Percentiles rank a stretch among this genome's conserved stretches.
Conservation (phyloP, 129 eudicot species). For the Helianthus tuberosus region DNA sequence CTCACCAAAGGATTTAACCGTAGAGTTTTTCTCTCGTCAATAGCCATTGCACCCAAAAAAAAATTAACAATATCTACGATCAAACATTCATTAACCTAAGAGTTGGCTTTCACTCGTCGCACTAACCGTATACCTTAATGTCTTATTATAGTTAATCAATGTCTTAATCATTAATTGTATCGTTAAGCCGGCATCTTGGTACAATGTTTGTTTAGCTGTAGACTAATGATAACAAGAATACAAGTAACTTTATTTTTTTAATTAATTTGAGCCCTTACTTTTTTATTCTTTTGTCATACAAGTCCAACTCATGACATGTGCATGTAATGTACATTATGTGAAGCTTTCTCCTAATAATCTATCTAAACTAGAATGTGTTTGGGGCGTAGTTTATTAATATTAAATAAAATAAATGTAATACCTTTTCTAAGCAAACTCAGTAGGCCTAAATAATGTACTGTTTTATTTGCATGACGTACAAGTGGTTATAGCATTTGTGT, state of each 20-base stretch:
- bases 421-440: neutral
- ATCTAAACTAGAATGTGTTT: constrained; percentile 6
- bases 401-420: neutral
- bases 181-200: constrained; percentile 39
- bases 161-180: constrained; percentile 37
- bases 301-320: constrained; percentile 41
- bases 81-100: neutral
- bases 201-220: constrained; percentile 41
- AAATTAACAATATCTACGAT: too few relatives aligned
- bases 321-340: constrained; percentile 33
- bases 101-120: constrained; percentile 24
- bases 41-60: too few relatives aligned
- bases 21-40: too few relatives aligned
- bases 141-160: constrained; percentile 18
- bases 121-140: constrained; percentile 16
- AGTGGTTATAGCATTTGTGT: neutral
- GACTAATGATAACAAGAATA: constrained; percentile 7
- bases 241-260: constrained; percentile 22
- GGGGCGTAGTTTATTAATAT: neutral
- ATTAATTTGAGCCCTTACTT: constrained; percentile 27
- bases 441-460: neutral
- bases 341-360: constrained; percentile 5
- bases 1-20: too few relatives aligned
- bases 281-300: constrained; percentile 25
- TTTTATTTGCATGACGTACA: constrained; percentile 4